A percentile compares a stretch with the other conserved stretches of the same genome.
These are phyloP conservation scores for Calonectria hawksworthii DNA, from an alignment of 2,329 filamentous ascomycete genomes.

Conservation along the genomic window DNA sequence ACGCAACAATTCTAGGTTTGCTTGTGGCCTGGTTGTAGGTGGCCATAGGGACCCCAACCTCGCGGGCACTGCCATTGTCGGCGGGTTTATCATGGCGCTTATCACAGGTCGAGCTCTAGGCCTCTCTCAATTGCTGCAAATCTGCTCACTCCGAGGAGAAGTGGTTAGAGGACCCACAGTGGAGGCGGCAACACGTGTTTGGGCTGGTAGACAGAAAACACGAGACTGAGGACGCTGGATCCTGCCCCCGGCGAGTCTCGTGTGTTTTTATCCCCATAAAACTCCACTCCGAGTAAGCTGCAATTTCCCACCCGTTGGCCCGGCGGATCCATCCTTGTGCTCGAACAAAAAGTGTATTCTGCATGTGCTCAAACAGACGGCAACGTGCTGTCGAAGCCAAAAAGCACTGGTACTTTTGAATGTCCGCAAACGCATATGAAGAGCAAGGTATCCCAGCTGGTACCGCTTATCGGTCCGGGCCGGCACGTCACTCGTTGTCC, in stretches of 20 bases:
- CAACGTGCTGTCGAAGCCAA: not conserved
- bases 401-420: not conserved
- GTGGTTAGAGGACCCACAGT: constrained; percentile 23
- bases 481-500: not conserved
- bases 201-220: constrained; percentile 1
- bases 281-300: constrained; percentile 19
- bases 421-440: not conserved
- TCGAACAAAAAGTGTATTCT: not conserved
- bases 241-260: not conserved
- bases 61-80: not conserved
- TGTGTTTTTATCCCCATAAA: constrained; percentile 26
- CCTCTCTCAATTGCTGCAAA: not conserved
- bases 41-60: not conserved
- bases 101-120: not conserved
- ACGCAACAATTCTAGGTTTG: not conserved
- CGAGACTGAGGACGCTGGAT: constrained; percentile 21
- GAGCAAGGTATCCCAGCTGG: not conserved
- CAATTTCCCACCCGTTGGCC: constrained; percentile 15
- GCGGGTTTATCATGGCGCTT: not conserved
- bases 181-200: constrained; percentile 10
- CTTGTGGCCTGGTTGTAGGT: not conserved
- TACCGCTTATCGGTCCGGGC: not conserved
- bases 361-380: not conserved
- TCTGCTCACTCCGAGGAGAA: constrained; percentile 15
- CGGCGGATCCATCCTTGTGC: not conserved